Evolutionary conservation across 768 basidiomycete species (phyloP).

Genomic region (Lyophyllum shimeji): DNA sequence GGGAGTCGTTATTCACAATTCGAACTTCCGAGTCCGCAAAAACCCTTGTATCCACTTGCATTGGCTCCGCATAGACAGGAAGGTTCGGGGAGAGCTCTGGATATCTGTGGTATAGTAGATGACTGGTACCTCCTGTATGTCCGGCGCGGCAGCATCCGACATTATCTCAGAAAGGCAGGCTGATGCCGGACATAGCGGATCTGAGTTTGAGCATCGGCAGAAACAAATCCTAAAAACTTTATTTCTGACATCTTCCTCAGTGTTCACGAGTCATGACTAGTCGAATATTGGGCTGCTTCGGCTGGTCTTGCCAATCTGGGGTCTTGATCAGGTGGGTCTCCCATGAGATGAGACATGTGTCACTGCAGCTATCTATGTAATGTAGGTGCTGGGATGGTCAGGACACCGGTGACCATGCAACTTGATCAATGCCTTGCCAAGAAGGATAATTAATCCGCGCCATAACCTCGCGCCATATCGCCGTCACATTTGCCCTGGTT

Average conservation of each 20-base stretch:
- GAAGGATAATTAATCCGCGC: conserved; percentile 10
- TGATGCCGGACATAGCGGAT: conserved; percentile 18
- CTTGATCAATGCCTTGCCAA: conserved; percentile 15
- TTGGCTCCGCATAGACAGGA: neutral
- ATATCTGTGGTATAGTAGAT: neutral
- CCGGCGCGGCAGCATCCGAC: neutral
- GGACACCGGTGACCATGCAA: neutral
- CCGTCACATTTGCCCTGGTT: conserved; percentile 23
- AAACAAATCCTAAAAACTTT: conserved; percentile 16
- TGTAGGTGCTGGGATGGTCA: neutral
- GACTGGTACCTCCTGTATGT: neutral
- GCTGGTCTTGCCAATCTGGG: conserved; percentile 3
- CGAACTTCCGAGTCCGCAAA: neutral
- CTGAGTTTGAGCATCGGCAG: neutral
- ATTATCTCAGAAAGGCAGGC: neutral
- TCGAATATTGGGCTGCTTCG: neutral
- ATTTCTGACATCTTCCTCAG: conserved; percentile 7
- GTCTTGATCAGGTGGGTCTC: conserved; percentile 11
- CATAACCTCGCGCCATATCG: conserved; percentile 24
- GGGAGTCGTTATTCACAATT: neutral
- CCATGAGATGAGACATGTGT: conserved; percentile 9
- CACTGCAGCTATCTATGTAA: neutral
- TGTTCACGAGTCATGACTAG: neutral
- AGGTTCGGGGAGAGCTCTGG: neutral
- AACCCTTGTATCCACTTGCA: neutral